phyloP scores from a whole-genome alignment of 208 protist genomes.

The Trypanosoma platydactyli region DNA sequence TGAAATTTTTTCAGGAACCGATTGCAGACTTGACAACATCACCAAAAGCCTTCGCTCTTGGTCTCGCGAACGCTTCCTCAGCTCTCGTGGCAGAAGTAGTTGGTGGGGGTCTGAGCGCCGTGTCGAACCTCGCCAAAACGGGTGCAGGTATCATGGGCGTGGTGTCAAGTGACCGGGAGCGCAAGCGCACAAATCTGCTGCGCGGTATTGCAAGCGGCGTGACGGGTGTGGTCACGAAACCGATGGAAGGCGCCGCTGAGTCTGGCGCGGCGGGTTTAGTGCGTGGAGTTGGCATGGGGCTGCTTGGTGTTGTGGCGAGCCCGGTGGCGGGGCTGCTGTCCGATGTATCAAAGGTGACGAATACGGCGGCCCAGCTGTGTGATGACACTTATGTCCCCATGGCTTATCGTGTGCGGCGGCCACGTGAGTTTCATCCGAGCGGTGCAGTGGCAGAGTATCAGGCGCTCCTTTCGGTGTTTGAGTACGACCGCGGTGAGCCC shows the following conservation, averaged over 20 bases:
- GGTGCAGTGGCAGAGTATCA: slow-evolving; percentile 72
- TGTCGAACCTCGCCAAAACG: slow-evolving; percentile 80
- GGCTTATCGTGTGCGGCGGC: slow-evolving; percentile 52
- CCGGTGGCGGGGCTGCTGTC: slow-evolving; percentile 84
- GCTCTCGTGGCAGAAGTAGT: slow-evolving; percentile 67
- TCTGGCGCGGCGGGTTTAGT: slow-evolving; percentile 75
- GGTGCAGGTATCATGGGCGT: slow-evolving; percentile 67
- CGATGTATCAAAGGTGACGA: slow-evolving; percentile 71
- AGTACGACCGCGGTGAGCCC: slow-evolving; percentile 65
- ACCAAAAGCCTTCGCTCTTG: slow-evolving; percentile 69
- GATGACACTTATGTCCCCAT: slow-evolving; percentile 75
- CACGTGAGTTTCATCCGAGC: slow-evolving; percentile 72
- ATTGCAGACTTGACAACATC: slow-evolving; percentile 74
- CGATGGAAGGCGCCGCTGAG: slow-evolving; percentile 81
- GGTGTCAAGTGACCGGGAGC: slow-evolving; percentile 53
- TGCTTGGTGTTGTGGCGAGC: slow-evolving; percentile 83
- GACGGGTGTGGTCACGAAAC: slow-evolving; percentile 79
- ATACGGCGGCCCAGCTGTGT: slow-evolving; percentile 59
- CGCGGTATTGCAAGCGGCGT: slow-evolving; percentile 68
- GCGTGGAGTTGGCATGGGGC: slow-evolving; percentile 81
- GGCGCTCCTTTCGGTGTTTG: slow-evolving; percentile 58
- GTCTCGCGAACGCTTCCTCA: slow-evolving; percentile 69
- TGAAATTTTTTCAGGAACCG: slow-evolving; percentile 83
- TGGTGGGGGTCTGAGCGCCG: slow-evolving; percentile 73
- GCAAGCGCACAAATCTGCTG: slow-evolving; percentile 53